Evolutionary conservation across 1,284 basidiomycete genomes (phyloP).

Genomic region (Amylostereum chailletii): DNA sequence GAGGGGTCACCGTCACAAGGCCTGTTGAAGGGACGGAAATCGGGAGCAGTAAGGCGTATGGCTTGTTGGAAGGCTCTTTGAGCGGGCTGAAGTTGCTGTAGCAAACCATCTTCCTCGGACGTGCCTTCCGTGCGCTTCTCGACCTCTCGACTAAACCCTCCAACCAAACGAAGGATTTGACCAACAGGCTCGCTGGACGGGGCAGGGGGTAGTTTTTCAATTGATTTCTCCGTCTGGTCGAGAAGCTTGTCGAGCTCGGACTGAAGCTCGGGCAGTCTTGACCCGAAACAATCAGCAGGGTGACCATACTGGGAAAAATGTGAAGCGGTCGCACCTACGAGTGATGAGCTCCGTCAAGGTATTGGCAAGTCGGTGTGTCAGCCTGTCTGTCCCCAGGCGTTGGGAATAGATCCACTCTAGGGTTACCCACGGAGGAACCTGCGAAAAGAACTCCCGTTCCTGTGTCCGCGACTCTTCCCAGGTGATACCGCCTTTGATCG

Average conservation of each 20-base stretch:
- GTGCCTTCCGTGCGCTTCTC: slow-evolving; percentile 40
- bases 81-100: slow-evolving; percentile 43
- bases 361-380: slow-evolving; percentile 44
- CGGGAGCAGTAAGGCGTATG: slow-evolving; percentile 46
- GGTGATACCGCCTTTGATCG: slow-evolving; percentile 40
- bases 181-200: slow-evolving; percentile 45
- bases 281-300: neutral
- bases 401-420: slow-evolving; percentile 37
- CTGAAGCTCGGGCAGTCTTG: slow-evolving; percentile 56
- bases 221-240: slow-evolving; percentile 24
- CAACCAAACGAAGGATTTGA: slow-evolving; percentile 43
- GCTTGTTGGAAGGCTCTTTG: slow-evolving; percentile 36
- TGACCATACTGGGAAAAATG: neutral
- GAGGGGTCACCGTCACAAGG: neutral
- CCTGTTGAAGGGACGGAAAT: slow-evolving; percentile 27
- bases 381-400: slow-evolving; percentile 41
- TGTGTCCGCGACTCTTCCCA: slow-evolving; percentile 45
- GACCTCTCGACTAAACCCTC: slow-evolving; percentile 37
- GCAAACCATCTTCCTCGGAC: slow-evolving; percentile 36
- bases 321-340: slow-evolving; percentile 31
- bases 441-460: slow-evolving; percentile 61
- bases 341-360: slow-evolving; percentile 51
- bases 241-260: slow-evolving; percentile 38
- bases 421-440: slow-evolving; percentile 42
- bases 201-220: slow-evolving; percentile 37